phyloP scores from a whole-genome alignment of 768 basidiomycete genomes.

The Galerina marginata region DNA sequence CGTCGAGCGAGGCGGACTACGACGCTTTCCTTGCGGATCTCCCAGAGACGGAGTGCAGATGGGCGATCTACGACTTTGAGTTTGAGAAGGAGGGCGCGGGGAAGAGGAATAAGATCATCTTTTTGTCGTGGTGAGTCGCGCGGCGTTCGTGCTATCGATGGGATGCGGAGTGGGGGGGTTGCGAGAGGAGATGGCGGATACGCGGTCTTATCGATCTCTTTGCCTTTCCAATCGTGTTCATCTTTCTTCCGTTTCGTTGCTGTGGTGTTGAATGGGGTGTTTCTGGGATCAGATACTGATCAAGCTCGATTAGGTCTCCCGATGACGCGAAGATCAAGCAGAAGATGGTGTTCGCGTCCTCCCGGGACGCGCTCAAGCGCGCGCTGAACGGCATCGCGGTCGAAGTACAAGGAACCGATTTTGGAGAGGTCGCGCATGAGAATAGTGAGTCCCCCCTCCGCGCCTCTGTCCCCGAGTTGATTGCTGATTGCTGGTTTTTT shows the following conservation, averaged over 20 bases:
- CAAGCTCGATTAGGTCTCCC: slow-evolving; percentile 69
- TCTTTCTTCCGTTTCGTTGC: neutral
- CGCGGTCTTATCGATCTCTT: neutral
- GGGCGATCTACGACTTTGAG: slow-evolving; percentile 93
- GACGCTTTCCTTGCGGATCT: slow-evolving; percentile 77
- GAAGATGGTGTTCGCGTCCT: slow-evolving; percentile 95
- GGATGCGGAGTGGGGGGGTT: neutral
- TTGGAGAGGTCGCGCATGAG: slow-evolving; percentile 72
- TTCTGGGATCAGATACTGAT: slow-evolving; percentile 27
- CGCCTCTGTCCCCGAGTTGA: no score
- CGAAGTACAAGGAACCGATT: slow-evolving; percentile 89
- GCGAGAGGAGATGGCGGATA: neutral
- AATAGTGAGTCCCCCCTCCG: slow-evolving; percentile 52
- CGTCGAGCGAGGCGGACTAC: slow-evolving; percentile 55
- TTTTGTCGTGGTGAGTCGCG: slow-evolving; percentile 80
- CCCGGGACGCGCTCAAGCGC: slow-evolving; percentile 78
- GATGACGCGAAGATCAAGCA: slow-evolving; percentile 83
- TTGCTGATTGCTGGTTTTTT: neutral
- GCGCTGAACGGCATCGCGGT: slow-evolving; percentile 75
- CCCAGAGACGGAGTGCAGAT: slow-evolving; percentile 78
- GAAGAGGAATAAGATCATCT: slow-evolving; percentile 85
- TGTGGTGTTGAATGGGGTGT: neutral
- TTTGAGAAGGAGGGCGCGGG: slow-evolving; percentile 76
- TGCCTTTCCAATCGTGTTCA: neutral
- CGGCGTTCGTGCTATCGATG: slow-evolving; percentile 11